Evolutionary conservation across 2,329 filamentous ascomycete species (phyloP).

Genomic region (Passalora sequoiae): DNA sequence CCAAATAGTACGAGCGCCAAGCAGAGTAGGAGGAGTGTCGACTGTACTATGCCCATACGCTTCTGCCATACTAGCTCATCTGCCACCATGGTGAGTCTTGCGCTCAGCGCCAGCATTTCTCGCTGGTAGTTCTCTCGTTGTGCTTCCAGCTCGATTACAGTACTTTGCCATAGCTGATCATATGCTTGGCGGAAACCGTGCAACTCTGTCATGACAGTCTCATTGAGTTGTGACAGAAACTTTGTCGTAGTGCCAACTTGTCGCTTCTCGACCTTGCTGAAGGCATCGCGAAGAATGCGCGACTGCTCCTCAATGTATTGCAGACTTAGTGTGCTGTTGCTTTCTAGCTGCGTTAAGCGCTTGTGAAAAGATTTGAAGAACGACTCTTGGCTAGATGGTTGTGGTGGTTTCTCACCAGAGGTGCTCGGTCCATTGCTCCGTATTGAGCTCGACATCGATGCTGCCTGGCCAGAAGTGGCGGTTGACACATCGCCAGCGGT

Average conservation of each 20-base stretch:
- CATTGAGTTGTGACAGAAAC: conserved; percentile 81
- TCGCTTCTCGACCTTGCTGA: conserved; percentile 78
- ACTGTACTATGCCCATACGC: conserved; percentile 88
- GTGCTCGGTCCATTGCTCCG: conserved; percentile 2
- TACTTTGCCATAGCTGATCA: conserved; percentile 94
- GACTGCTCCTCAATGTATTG: conserved; percentile 98
- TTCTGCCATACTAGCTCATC: conserved; percentile 83
- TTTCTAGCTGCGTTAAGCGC: conserved; percentile 81
- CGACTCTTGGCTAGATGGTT: conserved; percentile 86
- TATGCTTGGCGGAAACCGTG: conserved; percentile 76
- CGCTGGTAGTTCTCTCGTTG: conserved; percentile 79
- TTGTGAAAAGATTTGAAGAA: conserved; percentile 98
- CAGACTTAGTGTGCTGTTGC: conserved; percentile 85
- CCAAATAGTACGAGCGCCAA: conserved; percentile 80
- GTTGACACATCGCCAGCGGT: background rate
- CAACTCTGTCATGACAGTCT: conserved; percentile 76
- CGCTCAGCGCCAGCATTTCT: conserved; percentile 76
- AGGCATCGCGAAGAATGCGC: conserved; percentile 78
- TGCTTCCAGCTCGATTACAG: conserved; percentile 81
- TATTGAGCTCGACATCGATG: conserved; percentile 12
- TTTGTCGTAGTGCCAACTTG: conserved; percentile 76
- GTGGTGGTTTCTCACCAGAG: conserved; percentile 38
- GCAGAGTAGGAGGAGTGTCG: conserved; percentile 77
- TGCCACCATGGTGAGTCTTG: conserved; percentile 79
- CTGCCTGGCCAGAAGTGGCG: conserved; percentile 6